Base-by-base conservation (phyloP, 1,139 yeast species). In the Maudiozyma humilis region DNA sequence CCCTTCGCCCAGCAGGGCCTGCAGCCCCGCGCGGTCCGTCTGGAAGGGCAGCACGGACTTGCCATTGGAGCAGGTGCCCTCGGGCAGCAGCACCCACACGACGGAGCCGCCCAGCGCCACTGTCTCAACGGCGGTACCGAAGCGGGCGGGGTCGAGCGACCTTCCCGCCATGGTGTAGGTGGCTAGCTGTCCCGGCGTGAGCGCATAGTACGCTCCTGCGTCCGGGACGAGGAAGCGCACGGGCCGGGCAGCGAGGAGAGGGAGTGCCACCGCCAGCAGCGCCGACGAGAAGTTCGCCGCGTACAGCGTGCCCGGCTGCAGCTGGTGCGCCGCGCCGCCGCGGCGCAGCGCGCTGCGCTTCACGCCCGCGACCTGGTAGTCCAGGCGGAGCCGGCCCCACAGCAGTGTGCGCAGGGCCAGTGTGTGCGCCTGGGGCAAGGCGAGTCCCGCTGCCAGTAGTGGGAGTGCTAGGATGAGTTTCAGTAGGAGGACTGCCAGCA, bases 11-110 rank as follows among this genome's bases (percentile, higher is more conserved):
- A 50, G 35, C 52, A 67, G 47, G 32, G 48, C 17, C 41, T 43
- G 43, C 53, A 61, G 44, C 45, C 43, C 18, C 40, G 46, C 14
- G 46, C 64, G 59, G 5, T 46, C 48, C 10, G 64, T 34, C 7
- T 46, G 46, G 49, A 77, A 75, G 14, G 81, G 79, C 44, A 79
- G 64, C 0, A 79, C 57, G 0, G 80, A 71, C 51, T 75, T 76
- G 45, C 82, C 82, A 56, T 82, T 82, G 1, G 86, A 75, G 0
- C 86, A 69, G 0, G 88, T 79, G 0, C 88, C 88, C 56, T 83
- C 93, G 17, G 77, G 66, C 42, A 82, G 72, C 38, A 79, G 55
- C 47, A 69, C 75, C 2, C 73, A 68, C n/a, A 69, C 62, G 39
- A 69, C 68, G 13, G 60, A 57, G 27, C 60, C 58, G 15, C 66